Percentiles rank a stretch among this genome's conserved stretches.
Conservation (phyloP, 352 stramenopile species). For the Thalassiosira livingstoniorum region DNA sequence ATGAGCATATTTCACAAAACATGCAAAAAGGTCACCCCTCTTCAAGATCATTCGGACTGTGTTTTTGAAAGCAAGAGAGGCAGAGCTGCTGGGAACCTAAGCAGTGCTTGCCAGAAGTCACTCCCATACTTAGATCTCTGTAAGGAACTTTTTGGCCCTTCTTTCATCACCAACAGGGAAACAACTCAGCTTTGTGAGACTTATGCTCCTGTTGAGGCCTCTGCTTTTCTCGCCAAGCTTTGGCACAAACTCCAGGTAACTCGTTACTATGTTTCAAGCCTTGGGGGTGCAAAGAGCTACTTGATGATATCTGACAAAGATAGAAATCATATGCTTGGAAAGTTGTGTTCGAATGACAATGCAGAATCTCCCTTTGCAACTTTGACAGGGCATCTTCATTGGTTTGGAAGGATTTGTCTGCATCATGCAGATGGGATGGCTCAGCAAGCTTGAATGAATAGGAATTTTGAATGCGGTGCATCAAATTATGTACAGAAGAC, state of each 20-base stretch:
- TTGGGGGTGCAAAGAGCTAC: background rate
- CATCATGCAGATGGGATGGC: conserved; percentile 7
- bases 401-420: conserved; percentile 24
- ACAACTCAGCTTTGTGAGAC: background rate
- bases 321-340: conserved; percentile 23
- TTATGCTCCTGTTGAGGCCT: conserved; percentile 11
- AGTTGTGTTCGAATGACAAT: conserved; percentile 31
- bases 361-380: conserved; percentile 34
- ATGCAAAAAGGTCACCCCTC: background rate
- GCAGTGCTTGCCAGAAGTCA: background rate
- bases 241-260: conserved; percentile 36
- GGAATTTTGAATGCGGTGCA: background rate
- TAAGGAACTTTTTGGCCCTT: conserved; percentile 12
- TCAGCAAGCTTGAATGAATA: conserved; percentile 10
- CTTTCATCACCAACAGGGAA: background rate
- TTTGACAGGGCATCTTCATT: conserved; percentile 21
- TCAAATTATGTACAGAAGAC: background rate
- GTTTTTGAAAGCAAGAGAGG: background rate
- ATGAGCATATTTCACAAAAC: background rate
- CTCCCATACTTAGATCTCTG: conserved; percentile 1
- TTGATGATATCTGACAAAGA: background rate
- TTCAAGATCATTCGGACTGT: background rate
- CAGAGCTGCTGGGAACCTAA: background rate
- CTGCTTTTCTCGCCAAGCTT: conserved; percentile 9
- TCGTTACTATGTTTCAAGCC: conserved; percentile 16